These are phyloP conservation scores for Coniochaeta sp. DNA, from an alignment of 2,329 filamentous ascomycete genomes.

Conservation along the genomic window DNA sequence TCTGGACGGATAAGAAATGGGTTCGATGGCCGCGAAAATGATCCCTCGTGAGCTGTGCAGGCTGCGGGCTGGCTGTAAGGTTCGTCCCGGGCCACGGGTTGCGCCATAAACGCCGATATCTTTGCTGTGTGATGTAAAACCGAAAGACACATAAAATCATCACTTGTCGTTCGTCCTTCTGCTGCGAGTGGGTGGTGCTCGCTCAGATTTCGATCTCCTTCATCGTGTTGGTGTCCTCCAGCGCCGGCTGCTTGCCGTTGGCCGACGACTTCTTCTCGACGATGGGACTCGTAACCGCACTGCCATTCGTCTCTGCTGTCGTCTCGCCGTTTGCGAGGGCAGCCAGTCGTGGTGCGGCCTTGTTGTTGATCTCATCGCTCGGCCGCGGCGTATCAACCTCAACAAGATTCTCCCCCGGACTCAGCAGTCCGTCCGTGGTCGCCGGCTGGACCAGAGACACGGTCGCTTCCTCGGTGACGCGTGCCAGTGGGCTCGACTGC, in stretches of 20 bases:
- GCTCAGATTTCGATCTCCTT: conserved; percentile 56
- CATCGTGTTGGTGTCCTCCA: conserved; percentile 46
- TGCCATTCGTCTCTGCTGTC: conserved; percentile 6
- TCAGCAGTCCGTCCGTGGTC: conserved; percentile 28
- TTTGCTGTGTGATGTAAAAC: conserved; percentile 1
- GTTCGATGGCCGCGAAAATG: too few relatives aligned
- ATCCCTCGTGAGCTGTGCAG: too few relatives aligned
- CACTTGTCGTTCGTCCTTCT: conserved; percentile 12
- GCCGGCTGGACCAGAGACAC: conserved; percentile 8
- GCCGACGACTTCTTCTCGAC: conserved; percentile 30
- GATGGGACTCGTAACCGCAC: conserved; percentile 24
- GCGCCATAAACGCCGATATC: neutral
- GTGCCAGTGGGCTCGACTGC: conserved; percentile 59
- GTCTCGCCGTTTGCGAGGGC: conserved; percentile 23
- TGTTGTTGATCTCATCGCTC: conserved; percentile 35
- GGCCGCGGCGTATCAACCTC: conserved; percentile 48
- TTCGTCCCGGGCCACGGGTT: neutral
- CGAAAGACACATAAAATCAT: conserved; percentile 3
- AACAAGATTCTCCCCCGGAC: conserved; percentile 41
- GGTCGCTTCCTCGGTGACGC: conserved; percentile 61
- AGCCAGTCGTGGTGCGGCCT: conserved; percentile 19
- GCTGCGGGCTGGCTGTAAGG: too few relatives aligned
- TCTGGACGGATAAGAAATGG: neutral
- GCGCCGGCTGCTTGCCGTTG: conserved; percentile 36
- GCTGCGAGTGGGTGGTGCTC: neutral